These are phyloP conservation scores for Solanum peruvianum DNA, from an alignment of 257 asterid species.

Conservation along the genomic window DNA sequence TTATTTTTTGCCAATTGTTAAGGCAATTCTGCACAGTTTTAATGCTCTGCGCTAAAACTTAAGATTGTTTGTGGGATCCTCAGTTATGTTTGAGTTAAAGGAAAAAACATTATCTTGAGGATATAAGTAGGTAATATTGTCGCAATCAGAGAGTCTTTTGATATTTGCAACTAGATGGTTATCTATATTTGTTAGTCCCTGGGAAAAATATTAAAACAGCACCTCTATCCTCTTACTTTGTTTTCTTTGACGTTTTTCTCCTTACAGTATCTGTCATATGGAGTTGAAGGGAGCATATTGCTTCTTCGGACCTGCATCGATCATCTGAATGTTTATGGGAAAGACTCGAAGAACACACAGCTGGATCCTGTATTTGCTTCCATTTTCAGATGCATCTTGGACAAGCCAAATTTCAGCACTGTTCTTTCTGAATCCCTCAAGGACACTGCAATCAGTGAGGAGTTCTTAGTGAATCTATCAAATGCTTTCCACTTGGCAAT, in stretches of 20 bases:
- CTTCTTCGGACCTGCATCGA: constrained; percentile 62
- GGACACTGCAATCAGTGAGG: constrained; percentile 45
- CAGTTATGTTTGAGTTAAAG: not conserved
- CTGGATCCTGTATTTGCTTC: constrained; percentile 58
- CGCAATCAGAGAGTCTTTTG: not conserved
- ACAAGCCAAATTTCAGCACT: constrained; percentile 70
- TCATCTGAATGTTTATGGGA: constrained; percentile 43
- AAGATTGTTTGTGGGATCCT: not conserved
- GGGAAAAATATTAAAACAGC: not conserved
- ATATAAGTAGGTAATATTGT: not conserved
- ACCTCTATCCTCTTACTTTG: not conserved
- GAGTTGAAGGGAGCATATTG: constrained; percentile 68
- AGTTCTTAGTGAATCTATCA: constrained; percentile 57
- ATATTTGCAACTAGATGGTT: not conserved
- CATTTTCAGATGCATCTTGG: constrained; percentile 57
- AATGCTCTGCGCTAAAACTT: not conserved
- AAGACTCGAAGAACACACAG: constrained; percentile 49
- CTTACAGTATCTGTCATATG: constrained; percentile 47
- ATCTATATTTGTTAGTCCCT: not conserved
- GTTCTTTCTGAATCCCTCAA: constrained; percentile 57
- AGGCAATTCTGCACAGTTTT: not conserved
- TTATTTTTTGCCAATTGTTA: not conserved
- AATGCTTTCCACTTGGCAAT: constrained; percentile 43
- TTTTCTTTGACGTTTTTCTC: not conserved
- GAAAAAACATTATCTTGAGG: not conserved